A percentile compares a stretch with the other conserved stretches of the same genome.
Evolutionary conservation across 495 filamentous ascomycete genomes (phyloP).

Genomic region (Recurvomyces mirabilis): DNA sequence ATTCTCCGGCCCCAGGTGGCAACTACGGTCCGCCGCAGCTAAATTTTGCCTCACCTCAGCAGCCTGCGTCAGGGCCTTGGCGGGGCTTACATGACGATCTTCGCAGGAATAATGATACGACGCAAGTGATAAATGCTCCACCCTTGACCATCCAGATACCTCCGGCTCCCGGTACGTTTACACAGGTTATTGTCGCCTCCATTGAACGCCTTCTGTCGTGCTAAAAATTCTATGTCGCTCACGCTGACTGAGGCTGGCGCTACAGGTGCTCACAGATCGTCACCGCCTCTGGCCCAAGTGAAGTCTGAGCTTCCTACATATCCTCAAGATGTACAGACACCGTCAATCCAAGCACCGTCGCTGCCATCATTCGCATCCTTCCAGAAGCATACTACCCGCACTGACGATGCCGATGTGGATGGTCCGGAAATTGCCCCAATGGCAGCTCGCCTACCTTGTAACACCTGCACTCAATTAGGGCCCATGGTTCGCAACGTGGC

Average conservation of each 20-base stretch:
- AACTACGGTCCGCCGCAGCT: conserved; percentile 11
- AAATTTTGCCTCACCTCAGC: conserved; percentile 11
- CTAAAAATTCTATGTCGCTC: no score
- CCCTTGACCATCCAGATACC: conserved; percentile 10
- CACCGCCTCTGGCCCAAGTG: no score
- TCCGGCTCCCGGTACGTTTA: conserved; percentile 2
- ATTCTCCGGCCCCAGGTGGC: conserved; percentile 8
- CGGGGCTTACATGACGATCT: conserved; percentile 10
- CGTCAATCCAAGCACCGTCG: conserved; percentile 3
- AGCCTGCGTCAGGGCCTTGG: conserved; percentile 3
- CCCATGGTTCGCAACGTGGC: conserved; percentile 12
- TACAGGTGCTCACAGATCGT: no score
- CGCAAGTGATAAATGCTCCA: not conserved
- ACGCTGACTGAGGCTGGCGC: no score
- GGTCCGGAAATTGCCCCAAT: conserved; percentile 12
- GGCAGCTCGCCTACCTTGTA: conserved; percentile 8
- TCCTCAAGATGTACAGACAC: not conserved
- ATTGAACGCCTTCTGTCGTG: no score
- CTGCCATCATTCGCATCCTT: conserved; percentile 18
- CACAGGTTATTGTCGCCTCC: no score
- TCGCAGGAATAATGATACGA: not conserved
- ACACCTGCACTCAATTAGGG: conserved; percentile 8
- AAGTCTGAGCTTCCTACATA: not conserved
- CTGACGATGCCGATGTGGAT: conserved; percentile 7
- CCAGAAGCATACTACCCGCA: conserved; percentile 7